phyloP scores from a whole-genome alignment of 2,329 filamentous ascomycete species.

The Alternaria consortialis region DNA sequence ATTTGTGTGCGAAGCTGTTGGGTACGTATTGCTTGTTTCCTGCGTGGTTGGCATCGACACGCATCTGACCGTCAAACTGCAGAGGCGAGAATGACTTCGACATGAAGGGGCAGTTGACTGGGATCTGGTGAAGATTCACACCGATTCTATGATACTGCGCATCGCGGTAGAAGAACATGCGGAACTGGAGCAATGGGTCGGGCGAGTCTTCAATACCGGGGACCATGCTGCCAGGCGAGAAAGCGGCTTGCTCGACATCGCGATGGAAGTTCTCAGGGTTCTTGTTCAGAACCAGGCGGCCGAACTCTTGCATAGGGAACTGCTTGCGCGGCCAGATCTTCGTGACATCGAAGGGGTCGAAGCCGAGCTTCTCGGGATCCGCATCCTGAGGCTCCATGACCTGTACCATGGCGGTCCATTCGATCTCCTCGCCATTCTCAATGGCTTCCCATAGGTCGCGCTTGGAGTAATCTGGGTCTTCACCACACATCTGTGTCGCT shows the following conservation, averaged over 20 bases:
- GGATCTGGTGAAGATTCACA: constrained; percentile 62
- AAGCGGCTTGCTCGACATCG: constrained; percentile 51
- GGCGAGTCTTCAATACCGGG: constrained; percentile 59
- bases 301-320: constrained; percentile 62
- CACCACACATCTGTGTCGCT: constrained; percentile 57
- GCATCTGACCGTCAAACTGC: constrained; percentile 61
- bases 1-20: constrained; percentile 62
- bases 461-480: constrained; percentile 63
- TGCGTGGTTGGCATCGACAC: constrained; percentile 58
- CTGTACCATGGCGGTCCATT: constrained; percentile 58
- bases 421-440: constrained; percentile 53
- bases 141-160: constrained; percentile 63
- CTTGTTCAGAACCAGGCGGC: constrained; percentile 62
- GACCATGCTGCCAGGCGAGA: constrained; percentile 62
- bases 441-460: constrained; percentile 57
- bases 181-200: constrained; percentile 33
- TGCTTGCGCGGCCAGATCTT: constrained; percentile 61
- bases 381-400: constrained; percentile 59
- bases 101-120: constrained; percentile 59
- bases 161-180: constrained; percentile 49
- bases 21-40: constrained; percentile 63
- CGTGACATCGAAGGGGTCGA: constrained; percentile 64
- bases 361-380: constrained; percentile 59
- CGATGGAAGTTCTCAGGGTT: constrained; percentile 63
- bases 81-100: constrained; percentile 56